Conservation (phyloP, 768 basidiomycete species). For the Lepiota venenata region DNA sequence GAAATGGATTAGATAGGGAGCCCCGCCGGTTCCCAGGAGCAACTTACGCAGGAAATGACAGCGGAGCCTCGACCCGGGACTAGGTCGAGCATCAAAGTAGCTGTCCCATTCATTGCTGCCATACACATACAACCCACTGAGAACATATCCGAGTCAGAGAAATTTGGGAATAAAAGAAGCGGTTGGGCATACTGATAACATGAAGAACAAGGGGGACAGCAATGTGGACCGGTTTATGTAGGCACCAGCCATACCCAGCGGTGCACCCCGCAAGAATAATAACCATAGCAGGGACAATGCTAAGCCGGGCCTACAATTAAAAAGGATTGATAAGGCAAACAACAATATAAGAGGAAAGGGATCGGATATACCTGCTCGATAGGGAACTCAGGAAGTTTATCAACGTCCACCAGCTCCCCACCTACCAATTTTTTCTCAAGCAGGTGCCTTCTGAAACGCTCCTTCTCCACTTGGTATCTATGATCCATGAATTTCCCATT, state of each 20-base stretch:
- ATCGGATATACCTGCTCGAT: neutral
- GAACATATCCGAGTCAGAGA: neutral
- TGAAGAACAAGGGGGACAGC: constrained; percentile 51
- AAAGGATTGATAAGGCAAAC: neutral
- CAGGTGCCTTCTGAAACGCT: constrained; percentile 21
- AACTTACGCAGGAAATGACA: constrained; percentile 67
- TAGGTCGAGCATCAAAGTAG: constrained; percentile 66
- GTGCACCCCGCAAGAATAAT: constrained; percentile 34
- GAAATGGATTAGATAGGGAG: neutral
- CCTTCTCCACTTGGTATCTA: constrained; percentile 49
- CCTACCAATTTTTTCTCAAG: neutral
- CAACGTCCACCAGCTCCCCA: neutral
- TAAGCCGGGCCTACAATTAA: constrained; percentile 17
- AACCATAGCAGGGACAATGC: constrained; percentile 18
- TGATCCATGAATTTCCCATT: constrained; percentile 64
- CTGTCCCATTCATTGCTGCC: constrained; percentile 51
- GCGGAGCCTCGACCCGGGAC: constrained; percentile 60
- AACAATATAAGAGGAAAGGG: neutral
- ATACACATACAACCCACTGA: constrained; percentile 49
- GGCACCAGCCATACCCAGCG: constrained; percentile 60
- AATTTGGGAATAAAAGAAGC: neutral
- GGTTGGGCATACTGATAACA: constrained; percentile 24
- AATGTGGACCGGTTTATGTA: constrained; percentile 43
- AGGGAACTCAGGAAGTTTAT: neutral
- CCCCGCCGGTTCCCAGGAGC: neutral